A percentile compares a stretch with the other conserved stretches of the same genome.
Evolutionary conservation across 2,329 filamentous ascomycete species (phyloP).

Genomic region (Pseudogymnoascus destructans): DNA sequence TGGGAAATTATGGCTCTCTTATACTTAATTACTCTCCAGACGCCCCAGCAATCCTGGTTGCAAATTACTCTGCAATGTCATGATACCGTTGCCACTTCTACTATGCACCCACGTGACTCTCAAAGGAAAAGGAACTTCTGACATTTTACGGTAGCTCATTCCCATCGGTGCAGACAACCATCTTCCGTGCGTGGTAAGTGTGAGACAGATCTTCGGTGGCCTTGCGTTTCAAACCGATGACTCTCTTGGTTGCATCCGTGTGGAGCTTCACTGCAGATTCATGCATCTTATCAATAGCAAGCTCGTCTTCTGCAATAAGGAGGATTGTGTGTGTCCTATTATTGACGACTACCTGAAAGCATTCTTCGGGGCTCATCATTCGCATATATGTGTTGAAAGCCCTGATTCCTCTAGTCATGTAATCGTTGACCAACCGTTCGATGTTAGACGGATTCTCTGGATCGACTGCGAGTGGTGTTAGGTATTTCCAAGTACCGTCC

Average conservation of each 20-base stretch:
- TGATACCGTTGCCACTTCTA: neutral
- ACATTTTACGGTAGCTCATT: too few species aligned
- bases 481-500: neutral
- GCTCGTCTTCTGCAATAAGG: neutral
- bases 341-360: neutral
- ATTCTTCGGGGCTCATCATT: neutral
- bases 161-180: too few species aligned
- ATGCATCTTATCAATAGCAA: neutral
- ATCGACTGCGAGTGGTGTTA: constrained; percentile 1
- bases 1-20: neutral
- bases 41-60: neutral
- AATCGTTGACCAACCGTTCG: neutral
- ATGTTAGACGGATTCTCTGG: neutral
- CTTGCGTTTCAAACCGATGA: neutral
- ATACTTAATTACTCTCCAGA: too few species aligned
- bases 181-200: neutral
- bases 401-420: neutral
- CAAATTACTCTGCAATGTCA: neutral
- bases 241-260: neutral
- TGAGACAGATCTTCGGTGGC: neutral
- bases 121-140: too few species aligned
- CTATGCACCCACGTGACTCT: neutral
- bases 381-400: neutral
- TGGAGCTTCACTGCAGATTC: neutral
- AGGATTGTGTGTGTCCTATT: too few species aligned